phyloP scores from a whole-genome alignment of 2,329 filamentous ascomycete species.

The Diaporthe vaccinii region DNA sequence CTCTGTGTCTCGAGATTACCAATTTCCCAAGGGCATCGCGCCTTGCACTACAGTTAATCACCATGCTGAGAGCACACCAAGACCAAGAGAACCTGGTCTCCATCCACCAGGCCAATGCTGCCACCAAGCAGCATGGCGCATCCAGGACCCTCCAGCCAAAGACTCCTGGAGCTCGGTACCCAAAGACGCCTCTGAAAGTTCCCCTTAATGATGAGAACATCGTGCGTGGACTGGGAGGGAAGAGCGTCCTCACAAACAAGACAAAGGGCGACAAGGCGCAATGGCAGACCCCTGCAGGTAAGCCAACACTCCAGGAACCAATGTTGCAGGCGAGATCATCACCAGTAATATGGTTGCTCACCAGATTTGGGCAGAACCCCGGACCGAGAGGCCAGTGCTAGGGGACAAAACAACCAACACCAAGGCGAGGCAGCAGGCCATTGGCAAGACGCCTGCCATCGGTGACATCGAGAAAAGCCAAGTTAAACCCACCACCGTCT shows the following conservation, averaged over 20 bases:
- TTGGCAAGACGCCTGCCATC: slow-evolving; percentile 63
- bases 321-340: background rate
- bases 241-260: slow-evolving; percentile 61
- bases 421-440: slow-evolving; percentile 80
- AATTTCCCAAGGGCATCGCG: slow-evolving; percentile 31
- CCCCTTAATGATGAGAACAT: slow-evolving; percentile 89
- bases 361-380: slow-evolving; percentile 63
- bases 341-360: slow-evolving; percentile 26
- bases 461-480: slow-evolving; percentile 74
- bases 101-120: slow-evolving; percentile 77
- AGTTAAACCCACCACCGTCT: slow-evolving; percentile 69
- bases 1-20: slow-evolving; percentile 37
- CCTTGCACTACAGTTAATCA: slow-evolving; percentile 34
- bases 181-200: slow-evolving; percentile 86
- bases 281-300: slow-evolving; percentile 83
- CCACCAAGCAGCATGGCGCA: slow-evolving; percentile 71
- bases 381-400: slow-evolving; percentile 79
- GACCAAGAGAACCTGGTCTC: slow-evolving; percentile 92
- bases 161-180: slow-evolving; percentile 81
- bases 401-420: slow-evolving; percentile 98
- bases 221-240: slow-evolving; percentile 65
- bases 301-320: slow-evolving; percentile 45
- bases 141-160: slow-evolving; percentile 70
- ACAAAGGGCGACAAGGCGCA: slow-evolving; percentile 38
- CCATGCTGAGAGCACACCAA: slow-evolving; percentile 79